These are phyloP conservation scores for Tetrapisispora phaffii DNA, from an alignment of 805 yeast genomes.

Conservation along the genomic window DNA sequence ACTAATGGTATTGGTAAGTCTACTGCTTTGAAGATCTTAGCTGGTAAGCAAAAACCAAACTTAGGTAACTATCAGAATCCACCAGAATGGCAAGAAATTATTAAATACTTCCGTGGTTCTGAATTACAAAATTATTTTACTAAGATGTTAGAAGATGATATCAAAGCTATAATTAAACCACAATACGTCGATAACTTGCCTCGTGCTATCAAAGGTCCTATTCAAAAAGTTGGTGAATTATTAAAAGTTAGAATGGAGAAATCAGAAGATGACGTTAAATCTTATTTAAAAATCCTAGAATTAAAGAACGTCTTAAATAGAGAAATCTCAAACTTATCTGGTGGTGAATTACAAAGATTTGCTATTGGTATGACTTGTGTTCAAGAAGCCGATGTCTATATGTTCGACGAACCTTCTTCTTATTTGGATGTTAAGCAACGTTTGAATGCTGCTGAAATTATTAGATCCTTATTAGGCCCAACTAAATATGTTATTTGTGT, in stretches of 20 bases:
- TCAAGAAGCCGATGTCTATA: conserved; percentile 88
- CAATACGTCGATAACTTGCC: conserved; percentile 98
- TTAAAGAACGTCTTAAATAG: conserved; percentile 67
- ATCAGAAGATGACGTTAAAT: conserved; percentile 47
- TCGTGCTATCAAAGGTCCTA: conserved; percentile 86
- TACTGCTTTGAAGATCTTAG: conserved; percentile 90
- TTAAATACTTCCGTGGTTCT: conserved; percentile 87
- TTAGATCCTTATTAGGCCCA: conserved; percentile 71
- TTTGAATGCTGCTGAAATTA: conserved; percentile 91
- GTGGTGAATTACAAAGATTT: conserved; percentile 98
- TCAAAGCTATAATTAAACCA: conserved; percentile 96
- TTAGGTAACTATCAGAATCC: conserved; percentile 91
- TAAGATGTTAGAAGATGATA: conserved; percentile 83
- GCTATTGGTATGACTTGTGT: conserved; percentile 97
- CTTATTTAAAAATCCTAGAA: conserved; percentile 62
- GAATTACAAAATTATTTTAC: conserved; percentile 95
- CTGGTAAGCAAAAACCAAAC: conserved; percentile 96
- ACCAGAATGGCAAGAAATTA: conserved; percentile 93
- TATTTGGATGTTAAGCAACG: conserved; percentile 98
- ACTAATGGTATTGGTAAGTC: conserved; percentile 99
- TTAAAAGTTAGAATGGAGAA: conserved; percentile 71
- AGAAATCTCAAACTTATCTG: conserved; percentile 83
- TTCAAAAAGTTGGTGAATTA: conserved; percentile 76
- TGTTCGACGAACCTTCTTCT: conserved; percentile 99
- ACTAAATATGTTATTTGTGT: conserved; percentile 87